Percentiles rank a stretch among this genome's conserved stretches.
Evolutionary conservation across 108 stramenopile species (phyloP).

Genomic region (Nitzschia putrida): DNA sequence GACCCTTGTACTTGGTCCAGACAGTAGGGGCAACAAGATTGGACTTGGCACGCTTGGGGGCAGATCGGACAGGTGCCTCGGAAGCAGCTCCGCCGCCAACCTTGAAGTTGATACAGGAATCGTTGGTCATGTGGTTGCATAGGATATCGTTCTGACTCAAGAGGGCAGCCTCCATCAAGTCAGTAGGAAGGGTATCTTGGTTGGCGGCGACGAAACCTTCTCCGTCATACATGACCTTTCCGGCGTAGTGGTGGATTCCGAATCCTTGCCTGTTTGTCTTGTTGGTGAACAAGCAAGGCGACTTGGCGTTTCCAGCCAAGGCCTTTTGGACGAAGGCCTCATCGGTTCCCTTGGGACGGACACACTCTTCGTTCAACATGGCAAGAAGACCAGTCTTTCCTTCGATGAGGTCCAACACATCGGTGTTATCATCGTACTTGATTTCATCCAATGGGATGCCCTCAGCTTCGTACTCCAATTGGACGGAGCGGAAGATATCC

Average conservation of each 20-base stretch:
- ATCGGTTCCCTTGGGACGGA: conserved; percentile 88
- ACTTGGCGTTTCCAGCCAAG: conserved; percentile 55
- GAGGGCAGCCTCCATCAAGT: conserved; percentile 59
- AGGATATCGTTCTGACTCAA: conserved; percentile 63
- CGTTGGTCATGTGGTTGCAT: conserved; percentile 39
- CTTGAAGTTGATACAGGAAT: conserved; percentile 36
- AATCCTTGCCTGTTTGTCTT: conserved; percentile 65
- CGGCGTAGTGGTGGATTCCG: conserved; percentile 95
- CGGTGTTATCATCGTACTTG: conserved; percentile 91
- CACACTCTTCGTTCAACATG: conserved; percentile 96
- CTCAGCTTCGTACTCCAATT: conserved; percentile 90
- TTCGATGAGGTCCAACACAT: conserved; percentile 91
- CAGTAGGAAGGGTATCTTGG: conserved; percentile 81
- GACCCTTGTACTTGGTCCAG: conserved; percentile 78
- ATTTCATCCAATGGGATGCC: conserved; percentile 90
- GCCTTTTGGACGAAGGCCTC: conserved; percentile 75
- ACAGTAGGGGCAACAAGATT: conserved; percentile 67
- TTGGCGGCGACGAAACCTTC: conserved; percentile 84
- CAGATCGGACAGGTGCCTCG: conserved; percentile 20
- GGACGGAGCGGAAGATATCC: conserved; percentile 87
- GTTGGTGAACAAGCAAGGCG: conserved; percentile 59
- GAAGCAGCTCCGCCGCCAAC: conserved; percentile 12
- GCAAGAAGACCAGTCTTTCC: conserved; percentile 89
- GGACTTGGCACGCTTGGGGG: conserved; percentile 54
- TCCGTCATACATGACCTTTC: conserved; percentile 86